These are phyloP conservation scores for Gossypium lobatum DNA, from an alignment of 441 rosid genomes.

Conservation along the genomic window DNA sequence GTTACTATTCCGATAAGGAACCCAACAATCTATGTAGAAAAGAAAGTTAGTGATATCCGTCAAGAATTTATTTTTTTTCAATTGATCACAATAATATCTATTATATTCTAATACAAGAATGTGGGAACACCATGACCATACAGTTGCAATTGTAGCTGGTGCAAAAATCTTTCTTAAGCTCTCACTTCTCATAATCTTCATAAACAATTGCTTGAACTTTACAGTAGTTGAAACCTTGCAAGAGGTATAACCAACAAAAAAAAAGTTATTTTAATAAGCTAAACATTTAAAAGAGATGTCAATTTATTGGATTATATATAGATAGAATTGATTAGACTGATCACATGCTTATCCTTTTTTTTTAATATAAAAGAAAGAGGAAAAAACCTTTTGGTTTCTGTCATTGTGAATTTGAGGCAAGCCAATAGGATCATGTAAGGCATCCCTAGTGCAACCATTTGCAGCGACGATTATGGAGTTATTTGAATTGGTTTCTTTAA, in stretches of 20 bases:
- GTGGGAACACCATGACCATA: not conserved
- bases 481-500: not conserved
- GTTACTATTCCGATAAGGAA: constrained; percentile 19
- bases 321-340: too few species aligned
- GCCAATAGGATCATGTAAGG: not conserved
- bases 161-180: constrained; percentile 25
- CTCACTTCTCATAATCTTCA: not conserved
- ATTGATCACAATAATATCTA: too few species aligned
- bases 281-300: too few species aligned
- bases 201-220: constrained; percentile 4
- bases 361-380: not conserved
- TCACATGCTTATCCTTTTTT: too few species aligned
- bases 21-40: constrained; percentile 20
- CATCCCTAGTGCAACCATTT: not conserved
- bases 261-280: not conserved
- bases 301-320: too few species aligned
- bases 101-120: not conserved
- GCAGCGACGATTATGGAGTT: not conserved
- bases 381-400: not conserved
- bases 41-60: not conserved
- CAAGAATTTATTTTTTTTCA: too few species aligned
- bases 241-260: not conserved
- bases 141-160: constrained; percentile 33
- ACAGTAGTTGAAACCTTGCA: constrained; percentile 9
- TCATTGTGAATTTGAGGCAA: not conserved